Percentiles rank a stretch among this genome's conserved stretches.
phyloP scores from a whole-genome alignment of 2,329 filamentous ascomycete genomes.

The Tolypocladium tundrense region DNA sequence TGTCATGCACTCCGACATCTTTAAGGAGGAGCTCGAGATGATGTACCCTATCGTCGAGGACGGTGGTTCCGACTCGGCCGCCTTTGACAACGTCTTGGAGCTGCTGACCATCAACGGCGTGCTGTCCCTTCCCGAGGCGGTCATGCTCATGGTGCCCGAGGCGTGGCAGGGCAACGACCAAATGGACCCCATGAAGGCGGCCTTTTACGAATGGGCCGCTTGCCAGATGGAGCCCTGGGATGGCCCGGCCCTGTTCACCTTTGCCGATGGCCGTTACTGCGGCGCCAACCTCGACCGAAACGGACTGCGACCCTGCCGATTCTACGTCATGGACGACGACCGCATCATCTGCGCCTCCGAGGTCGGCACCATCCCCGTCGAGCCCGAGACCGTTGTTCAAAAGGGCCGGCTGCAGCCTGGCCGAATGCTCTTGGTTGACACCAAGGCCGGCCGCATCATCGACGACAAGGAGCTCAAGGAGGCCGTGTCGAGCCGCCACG shows the following conservation, averaged over 20 bases:
- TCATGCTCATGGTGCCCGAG: slow-evolving; percentile 98
- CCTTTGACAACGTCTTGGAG: slow-evolving; percentile 94
- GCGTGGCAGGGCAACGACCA: slow-evolving; percentile 90
- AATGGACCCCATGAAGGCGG: slow-evolving; percentile 92
- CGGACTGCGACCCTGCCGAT: slow-evolving; percentile 87
- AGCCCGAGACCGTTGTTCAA: slow-evolving; percentile 80
- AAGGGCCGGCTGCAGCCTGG: slow-evolving; percentile 92
- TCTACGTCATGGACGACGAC: slow-evolving; percentile 94
- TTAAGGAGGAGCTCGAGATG: slow-evolving; percentile 81
- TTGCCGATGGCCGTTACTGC: slow-evolving; percentile 92
- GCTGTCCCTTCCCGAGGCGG: slow-evolving; percentile 84
- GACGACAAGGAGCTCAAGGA: slow-evolving; percentile 88
- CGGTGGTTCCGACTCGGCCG: slow-evolving; percentile 90
- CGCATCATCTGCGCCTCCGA: slow-evolving; percentile 96
- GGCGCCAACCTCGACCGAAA: slow-evolving; percentile 96
- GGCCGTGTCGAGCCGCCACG: slow-evolving; percentile 73
- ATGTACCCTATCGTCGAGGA: slow-evolving; percentile 95
- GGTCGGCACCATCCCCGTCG: slow-evolving; percentile 85
- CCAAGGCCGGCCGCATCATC: slow-evolving; percentile 78
- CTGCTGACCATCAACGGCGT: slow-evolving; percentile 92
- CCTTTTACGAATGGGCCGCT: slow-evolving; percentile 97
- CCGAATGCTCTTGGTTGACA: slow-evolving; percentile 93
- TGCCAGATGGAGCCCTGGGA: slow-evolving; percentile 99
- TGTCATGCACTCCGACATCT: slow-evolving; percentile 84
- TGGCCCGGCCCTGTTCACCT: slow-evolving; percentile 91